These are phyloP conservation scores for Rhizopus stolonifer DNA, from an alignment of 371 early-diverging fungal species.

Conservation along the genomic window DNA sequence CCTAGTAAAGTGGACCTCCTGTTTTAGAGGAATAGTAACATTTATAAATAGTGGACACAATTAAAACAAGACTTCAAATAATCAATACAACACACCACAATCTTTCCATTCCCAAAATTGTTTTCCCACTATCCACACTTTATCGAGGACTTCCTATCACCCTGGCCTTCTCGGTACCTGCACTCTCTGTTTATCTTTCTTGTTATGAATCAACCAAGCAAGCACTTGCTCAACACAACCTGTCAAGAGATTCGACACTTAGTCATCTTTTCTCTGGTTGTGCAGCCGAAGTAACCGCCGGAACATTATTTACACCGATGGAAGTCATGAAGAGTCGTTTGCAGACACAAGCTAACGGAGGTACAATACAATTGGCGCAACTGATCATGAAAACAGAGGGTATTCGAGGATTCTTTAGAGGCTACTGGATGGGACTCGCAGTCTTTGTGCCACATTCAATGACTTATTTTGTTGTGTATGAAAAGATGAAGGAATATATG, in stretches of 20 bases:
- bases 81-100: slow-evolving; percentile 13
- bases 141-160: slow-evolving; percentile 75
- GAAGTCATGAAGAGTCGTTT: slow-evolving; percentile 77
- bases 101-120: not conserved
- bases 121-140: slow-evolving; percentile 23
- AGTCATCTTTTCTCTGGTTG: slow-evolving; percentile 56
- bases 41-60: slow-evolving; percentile 59
- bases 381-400: slow-evolving; percentile 61
- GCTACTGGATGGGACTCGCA: slow-evolving; percentile 70
- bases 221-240: slow-evolving; percentile 12
- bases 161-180: slow-evolving; percentile 71
- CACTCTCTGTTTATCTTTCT: slow-evolving; percentile 69
- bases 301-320: slow-evolving; percentile 77
- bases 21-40: not conserved
- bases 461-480: slow-evolving; percentile 77
- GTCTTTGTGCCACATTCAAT: slow-evolving; percentile 74
- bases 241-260: slow-evolving; percentile 16
- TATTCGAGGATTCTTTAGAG: slow-evolving; percentile 67
- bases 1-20: slow-evolving; percentile 37
- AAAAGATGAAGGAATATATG: slow-evolving; percentile 62
- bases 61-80: slow-evolving; percentile 73
- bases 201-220: slow-evolving; percentile 70
- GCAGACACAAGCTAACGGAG: slow-evolving; percentile 38
- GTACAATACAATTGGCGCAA: slow-evolving; percentile 6
- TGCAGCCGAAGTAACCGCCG: slow-evolving; percentile 57